Evolutionary conservation across 2,329 filamentous ascomycete genomes (phyloP), one percentile per base, ranked within the genome.

Genomic region (Claviceps paspali): DNA sequence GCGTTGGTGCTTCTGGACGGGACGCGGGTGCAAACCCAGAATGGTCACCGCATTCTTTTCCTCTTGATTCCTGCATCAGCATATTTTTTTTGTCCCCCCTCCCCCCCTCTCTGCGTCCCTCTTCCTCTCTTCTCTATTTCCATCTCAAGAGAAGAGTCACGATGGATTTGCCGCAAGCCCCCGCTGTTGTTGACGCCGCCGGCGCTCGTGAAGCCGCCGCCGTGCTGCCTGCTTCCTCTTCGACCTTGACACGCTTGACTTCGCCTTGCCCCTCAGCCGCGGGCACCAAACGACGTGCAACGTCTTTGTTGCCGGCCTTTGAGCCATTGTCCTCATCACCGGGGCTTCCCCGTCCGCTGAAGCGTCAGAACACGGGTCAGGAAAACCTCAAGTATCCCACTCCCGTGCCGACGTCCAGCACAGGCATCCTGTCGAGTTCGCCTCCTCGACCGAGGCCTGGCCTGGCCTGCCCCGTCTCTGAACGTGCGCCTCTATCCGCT

Each of bases 331-430:
- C 81, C n/a, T 85, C 82, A 17, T 85, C 82, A 10, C 81, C 82
- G 2, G 71, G 65, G 38, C 73, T 85, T 35, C 80, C 80, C 34
- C 71, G 79, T 38, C 70, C 79, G 6, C 54, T 63, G 34, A 87
- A 86, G 63, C 75, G 80, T 53, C 79, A 77, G 52, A 72, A 70
- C 32, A 52, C 55, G 10, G 57, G 56, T 29, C 53, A 61, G 38
- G 62, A 52, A 39, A 67, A 69, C 46, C 59, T 69, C 47, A 85
- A 80, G 52, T 96, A 96, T 62, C 91, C 91, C 29, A 96, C 91
- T 3, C 91, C 91, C 1, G 73, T 93, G 43, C 87, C 88, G 15
- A 95, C 88, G 4, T 96, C 91, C 3, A 93, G 85, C 47, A 94
- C 88, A 32, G 84, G 83, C 51, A 84, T 95, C 49, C 66, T 94